phyloP scores from a whole-genome alignment of 495 filamentous ascomycete genomes.

The Daldinia childiae region DNA sequence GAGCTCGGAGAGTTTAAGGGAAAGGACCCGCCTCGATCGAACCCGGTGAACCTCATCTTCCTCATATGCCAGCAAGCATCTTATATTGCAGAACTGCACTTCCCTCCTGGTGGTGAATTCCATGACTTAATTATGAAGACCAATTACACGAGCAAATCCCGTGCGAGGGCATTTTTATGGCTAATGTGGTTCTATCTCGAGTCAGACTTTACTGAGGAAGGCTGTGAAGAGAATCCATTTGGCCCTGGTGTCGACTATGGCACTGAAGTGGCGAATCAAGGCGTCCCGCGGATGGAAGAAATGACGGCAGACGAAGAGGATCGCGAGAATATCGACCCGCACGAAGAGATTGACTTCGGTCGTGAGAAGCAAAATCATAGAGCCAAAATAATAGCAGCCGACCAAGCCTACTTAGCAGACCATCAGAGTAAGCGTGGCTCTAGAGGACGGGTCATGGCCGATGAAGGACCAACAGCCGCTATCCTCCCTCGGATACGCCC shows the following conservation, averaged over 20 bases:
- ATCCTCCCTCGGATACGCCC: constrained; percentile 62
- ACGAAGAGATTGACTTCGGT: constrained; percentile 86
- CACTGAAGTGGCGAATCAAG: constrained; percentile 71
- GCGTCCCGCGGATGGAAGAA: constrained; percentile 81
- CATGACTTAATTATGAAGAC: constrained; percentile 95
- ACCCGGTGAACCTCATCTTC: constrained; percentile 97
- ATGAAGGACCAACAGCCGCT: constrained; percentile 69
- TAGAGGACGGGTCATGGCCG: constrained; percentile 46
- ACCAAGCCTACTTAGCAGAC: constrained; percentile 60
- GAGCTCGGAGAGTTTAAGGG: constrained; percentile 84
- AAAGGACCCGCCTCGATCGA: constrained; percentile 78
- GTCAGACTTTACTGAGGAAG: constrained; percentile 87
- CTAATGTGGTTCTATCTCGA: constrained; percentile 99
- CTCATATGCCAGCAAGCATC: constrained; percentile 90
- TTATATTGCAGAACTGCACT: constrained; percentile 92
- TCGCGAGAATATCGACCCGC: constrained; percentile 88
- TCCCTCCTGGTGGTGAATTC: constrained; percentile 86
- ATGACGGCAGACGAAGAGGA: constrained; percentile 80
- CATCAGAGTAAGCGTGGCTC: constrained; percentile 58
- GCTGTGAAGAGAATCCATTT: constrained; percentile 87
- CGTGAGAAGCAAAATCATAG: constrained; percentile 84
- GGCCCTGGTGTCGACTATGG: constrained; percentile 76
- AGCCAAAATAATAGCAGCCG: constrained; percentile 71
- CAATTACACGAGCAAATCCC: constrained; percentile 80
- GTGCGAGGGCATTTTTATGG: constrained; percentile 93